Conservation (phyloP, 2,329 filamentous ascomycete genomes). For the Aspergillus fijiensis region DNA sequence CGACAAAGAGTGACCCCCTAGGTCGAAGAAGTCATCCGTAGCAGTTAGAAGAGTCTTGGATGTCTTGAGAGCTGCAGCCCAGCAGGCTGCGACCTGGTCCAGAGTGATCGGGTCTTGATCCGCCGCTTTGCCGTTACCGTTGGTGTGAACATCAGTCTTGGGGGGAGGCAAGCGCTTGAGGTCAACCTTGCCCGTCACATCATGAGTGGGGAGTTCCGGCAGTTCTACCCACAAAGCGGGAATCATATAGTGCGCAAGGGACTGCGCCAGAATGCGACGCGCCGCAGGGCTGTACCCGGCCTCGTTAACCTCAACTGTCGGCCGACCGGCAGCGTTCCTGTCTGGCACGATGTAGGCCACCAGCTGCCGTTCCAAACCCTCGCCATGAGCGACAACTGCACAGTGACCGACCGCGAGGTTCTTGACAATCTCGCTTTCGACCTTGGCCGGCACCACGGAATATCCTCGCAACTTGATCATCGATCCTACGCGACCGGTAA, state of each 20-base stretch:
- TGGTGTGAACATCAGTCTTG: conserved; percentile 49
- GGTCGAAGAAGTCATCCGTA: conserved; percentile 76
- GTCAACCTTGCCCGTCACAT: conserved; percentile 77
- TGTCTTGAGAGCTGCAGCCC: conserved; percentile 70
- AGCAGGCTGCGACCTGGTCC: conserved; percentile 67
- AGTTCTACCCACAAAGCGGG: conserved; percentile 75
- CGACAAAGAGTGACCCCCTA: conserved; percentile 74
- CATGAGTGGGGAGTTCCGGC: conserved; percentile 69
- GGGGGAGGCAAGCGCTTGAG: conserved; percentile 69
- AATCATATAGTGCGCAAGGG: conserved; percentile 81
- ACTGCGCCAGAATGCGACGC: conserved; percentile 62
- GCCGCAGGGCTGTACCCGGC: conserved; percentile 70
- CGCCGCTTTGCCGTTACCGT: conserved; percentile 46
- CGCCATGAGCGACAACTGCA: conserved; percentile 70
- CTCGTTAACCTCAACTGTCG: conserved; percentile 65
- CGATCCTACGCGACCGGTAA: conserved; percentile 71
- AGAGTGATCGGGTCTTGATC: conserved; percentile 65
- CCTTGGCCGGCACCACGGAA: conserved; percentile 73
- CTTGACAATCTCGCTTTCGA: conserved; percentile 69
- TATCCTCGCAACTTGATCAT: conserved; percentile 83
- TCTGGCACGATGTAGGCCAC: conserved; percentile 76
- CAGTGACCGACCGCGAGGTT: conserved; percentile 70
- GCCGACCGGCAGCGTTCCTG: conserved; percentile 54
- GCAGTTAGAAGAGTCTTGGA: conserved; percentile 61
- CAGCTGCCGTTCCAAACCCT: conserved; percentile 71